Percentiles rank a stretch among this genome's conserved stretches.
Conservation (phyloP, 805 yeast genomes). For the Candida sphagnicola region DNA sequence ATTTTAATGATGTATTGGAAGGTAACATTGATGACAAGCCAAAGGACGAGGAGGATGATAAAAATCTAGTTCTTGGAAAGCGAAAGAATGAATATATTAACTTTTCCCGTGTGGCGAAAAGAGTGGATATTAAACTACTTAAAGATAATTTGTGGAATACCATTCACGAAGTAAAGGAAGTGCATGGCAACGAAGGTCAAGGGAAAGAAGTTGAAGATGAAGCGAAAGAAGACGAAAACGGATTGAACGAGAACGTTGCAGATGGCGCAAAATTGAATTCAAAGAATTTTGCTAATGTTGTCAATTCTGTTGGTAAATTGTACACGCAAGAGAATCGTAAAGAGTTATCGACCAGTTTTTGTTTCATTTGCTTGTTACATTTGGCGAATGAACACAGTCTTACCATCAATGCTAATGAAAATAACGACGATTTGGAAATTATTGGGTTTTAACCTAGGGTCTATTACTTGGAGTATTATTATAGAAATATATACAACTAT, state of each 20-base stretch:
- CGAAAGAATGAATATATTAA: slow-evolving; percentile 37
- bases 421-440: slow-evolving; percentile 32
- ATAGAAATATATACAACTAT: slow-evolving; percentile 2
- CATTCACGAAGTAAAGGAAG: slow-evolving; percentile 17
- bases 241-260: slow-evolving; percentile 4
- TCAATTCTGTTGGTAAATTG: slow-evolving; percentile 28
- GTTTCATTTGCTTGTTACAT: slow-evolving; percentile 41
- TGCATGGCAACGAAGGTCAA: slow-evolving; percentile 2
- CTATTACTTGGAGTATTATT: slow-evolving; percentile 1
- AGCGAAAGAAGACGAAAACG: slow-evolving; percentile 4
- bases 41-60: slow-evolving; percentile 8
- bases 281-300: slow-evolving; percentile 35
- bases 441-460: slow-evolving; percentile 16
- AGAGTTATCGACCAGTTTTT: slow-evolving; percentile 43
- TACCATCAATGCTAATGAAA: slow-evolving; percentile 25
- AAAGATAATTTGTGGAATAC: slow-evolving; percentile 40
- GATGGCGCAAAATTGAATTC: slow-evolving; percentile 22
- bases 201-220: slow-evolving; percentile 6
- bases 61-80: slow-evolving; percentile 11
- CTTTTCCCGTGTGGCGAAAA: slow-evolving; percentile 39
- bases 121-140: slow-evolving; percentile 37
- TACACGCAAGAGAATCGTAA: slow-evolving; percentile 36
- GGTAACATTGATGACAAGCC: slow-evolving; percentile 6
- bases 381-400: slow-evolving; percentile 44
- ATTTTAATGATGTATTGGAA: slow-evolving; percentile 40